Conservation (phyloP, 2,329 filamentous ascomycete species). For the Trichoderma gracile region DNA sequence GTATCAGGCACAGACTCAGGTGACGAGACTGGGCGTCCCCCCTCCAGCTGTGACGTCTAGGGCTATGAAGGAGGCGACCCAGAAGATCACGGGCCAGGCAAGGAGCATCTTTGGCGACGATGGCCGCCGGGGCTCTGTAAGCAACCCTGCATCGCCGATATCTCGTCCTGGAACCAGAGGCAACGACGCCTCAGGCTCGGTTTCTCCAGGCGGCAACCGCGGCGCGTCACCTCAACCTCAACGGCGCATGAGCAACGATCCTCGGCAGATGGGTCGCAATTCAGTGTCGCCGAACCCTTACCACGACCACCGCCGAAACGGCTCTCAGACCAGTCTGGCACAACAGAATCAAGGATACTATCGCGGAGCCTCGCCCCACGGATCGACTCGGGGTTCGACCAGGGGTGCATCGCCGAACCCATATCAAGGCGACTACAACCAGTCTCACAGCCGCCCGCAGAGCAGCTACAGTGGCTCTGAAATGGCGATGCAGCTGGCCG, state of each 20-base stretch:
- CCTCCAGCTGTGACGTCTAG: conserved; percentile 89
- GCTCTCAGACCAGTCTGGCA: conserved; percentile 44
- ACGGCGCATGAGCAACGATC: conserved; percentile 50
- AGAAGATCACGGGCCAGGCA: conserved; percentile 82
- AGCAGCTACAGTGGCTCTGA: conserved; percentile 54
- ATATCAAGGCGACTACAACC: conserved; percentile 46
- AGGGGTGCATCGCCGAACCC: conserved; percentile 52
- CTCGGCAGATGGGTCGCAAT: conserved; percentile 45
- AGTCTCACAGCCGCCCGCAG: conserved; percentile 47
- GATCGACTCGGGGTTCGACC: conserved; percentile 47
- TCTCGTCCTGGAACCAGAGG: conserved; percentile 62
- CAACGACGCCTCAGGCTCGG: conserved; percentile 58
- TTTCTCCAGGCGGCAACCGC: conserved; percentile 69
- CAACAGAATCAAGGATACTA: conserved; percentile 53
- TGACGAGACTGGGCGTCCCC: conserved; percentile 81
- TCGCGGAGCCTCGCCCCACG: conserved; percentile 53
- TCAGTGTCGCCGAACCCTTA: conserved; percentile 68
- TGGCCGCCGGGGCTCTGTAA: conserved; percentile 35
- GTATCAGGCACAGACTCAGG: conserved; percentile 66
- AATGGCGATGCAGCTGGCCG: conserved; percentile 70
- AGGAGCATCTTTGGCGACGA: conserved; percentile 69
- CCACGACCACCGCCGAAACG: conserved; percentile 36
- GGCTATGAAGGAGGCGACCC: conserved; percentile 93
- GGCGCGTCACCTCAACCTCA: conserved; percentile 63
- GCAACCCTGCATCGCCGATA: conserved; percentile 40